phyloP scores from a whole-genome alignment of 2,329 filamentous ascomycete species.

The Apiospora phragmitis region DNA sequence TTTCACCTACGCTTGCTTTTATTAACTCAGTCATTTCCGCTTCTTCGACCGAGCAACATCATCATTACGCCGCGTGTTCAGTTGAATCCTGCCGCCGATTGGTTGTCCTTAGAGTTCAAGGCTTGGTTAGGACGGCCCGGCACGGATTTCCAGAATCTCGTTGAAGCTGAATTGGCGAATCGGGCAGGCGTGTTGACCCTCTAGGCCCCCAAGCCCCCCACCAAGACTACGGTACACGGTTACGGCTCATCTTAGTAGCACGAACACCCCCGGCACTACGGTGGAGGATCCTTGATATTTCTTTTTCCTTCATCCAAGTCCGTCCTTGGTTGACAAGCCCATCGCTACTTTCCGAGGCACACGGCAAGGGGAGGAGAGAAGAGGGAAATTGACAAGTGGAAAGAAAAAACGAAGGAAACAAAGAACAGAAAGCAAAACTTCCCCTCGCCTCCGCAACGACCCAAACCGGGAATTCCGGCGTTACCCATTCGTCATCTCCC shows the following conservation, averaged over 20 bases:
- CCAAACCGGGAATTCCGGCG: background rate
- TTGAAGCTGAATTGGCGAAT: background rate
- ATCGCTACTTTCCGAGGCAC: background rate
- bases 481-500: background rate
- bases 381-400: background rate
- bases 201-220: background rate
- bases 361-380: background rate
- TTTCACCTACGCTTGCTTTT: background rate
- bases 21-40: slow-evolving; percentile 1
- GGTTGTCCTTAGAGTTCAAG: background rate
- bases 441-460: background rate
- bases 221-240: background rate
- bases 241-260: slow-evolving; percentile 1
- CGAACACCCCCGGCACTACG: slow-evolving; percentile 6
- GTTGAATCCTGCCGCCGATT: background rate
- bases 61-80: background rate
- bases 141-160: background rate
- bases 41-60: background rate
- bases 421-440: background rate
- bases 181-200: background rate
- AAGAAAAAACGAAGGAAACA: background rate
- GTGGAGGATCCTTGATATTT: slow-evolving; percentile 5
- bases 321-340: background rate
- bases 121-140: slow-evolving; percentile 1
- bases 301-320: background rate